Evolutionary conservation across 768 basidiomycete genomes (phyloP).

Genomic region (Rhodosporidiobolus odoratus): DNA sequence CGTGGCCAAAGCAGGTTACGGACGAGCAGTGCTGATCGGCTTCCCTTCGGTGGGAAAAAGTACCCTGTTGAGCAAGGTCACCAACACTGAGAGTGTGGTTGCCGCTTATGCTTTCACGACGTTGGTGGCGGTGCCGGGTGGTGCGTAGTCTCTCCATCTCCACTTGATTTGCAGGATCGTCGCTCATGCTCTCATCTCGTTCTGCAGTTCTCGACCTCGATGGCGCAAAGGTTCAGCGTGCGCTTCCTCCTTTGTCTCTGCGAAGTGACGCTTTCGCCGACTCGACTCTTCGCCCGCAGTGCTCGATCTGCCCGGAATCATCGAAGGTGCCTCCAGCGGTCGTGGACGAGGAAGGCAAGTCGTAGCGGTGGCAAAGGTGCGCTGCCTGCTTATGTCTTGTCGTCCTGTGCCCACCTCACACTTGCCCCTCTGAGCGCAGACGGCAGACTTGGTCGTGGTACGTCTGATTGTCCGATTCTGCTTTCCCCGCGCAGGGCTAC

Average conservation of each 20-base stretch:
- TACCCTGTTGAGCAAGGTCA: slow-evolving; percentile 83
- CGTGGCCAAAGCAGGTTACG: slow-evolving; percentile 39
- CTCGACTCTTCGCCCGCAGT: slow-evolving; percentile 4
- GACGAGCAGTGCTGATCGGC: slow-evolving; percentile 65
- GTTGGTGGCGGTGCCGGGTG: slow-evolving; percentile 78
- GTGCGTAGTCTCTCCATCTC: slow-evolving; percentile 5
- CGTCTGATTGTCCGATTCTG: too few relatives aligned
- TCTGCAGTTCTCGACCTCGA: slow-evolving; percentile 72
- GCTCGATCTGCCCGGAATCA: slow-evolving; percentile 44
- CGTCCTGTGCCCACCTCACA: background rate
- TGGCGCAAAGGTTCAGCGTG: slow-evolving; percentile 77
- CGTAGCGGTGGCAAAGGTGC: slow-evolving; percentile 59
- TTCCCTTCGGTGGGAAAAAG: slow-evolving; percentile 97
- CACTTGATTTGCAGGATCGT: background rate
- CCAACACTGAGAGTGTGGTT: slow-evolving; percentile 81
- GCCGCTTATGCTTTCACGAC: slow-evolving; percentile 53
- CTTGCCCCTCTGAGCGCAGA: slow-evolving; percentile 55
- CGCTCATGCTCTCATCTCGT: too few relatives aligned
- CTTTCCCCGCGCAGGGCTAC: too few relatives aligned
- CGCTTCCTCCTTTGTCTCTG: background rate
- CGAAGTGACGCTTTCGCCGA: too few relatives aligned
- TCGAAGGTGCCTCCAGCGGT: slow-evolving; percentile 52
- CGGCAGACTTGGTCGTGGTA: slow-evolving; percentile 92
- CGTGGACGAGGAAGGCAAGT: slow-evolving; percentile 93
- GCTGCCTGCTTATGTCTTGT: background rate